These are phyloP conservation scores for Tulasnella sp. DNA, from an alignment of 768 basidiomycete genomes.

Conservation along the genomic window DNA sequence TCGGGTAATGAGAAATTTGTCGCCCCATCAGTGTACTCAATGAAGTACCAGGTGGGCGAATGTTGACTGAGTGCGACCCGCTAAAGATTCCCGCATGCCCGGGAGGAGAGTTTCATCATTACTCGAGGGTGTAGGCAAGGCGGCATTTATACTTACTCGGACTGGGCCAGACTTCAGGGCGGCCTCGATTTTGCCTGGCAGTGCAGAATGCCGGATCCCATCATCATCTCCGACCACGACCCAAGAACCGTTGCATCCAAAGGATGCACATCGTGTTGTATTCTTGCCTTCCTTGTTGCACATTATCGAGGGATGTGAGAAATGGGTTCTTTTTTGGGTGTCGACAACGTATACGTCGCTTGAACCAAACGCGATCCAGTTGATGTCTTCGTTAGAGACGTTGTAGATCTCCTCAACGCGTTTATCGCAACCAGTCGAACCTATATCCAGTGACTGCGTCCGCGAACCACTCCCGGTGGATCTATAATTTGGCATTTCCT, in stretches of 20 bases:
- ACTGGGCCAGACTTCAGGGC: not conserved
- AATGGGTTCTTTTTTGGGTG: not conserved
- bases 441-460: not conserved
- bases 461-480: not conserved
- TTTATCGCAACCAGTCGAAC: not conserved
- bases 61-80: not conserved
- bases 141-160: not conserved
- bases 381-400: constrained; percentile 1
- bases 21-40: not conserved
- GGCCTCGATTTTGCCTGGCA: not conserved
- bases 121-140: no score
- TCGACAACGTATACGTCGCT: not conserved
- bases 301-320: not conserved
- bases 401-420: not conserved
- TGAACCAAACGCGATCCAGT: constrained; percentile 6
- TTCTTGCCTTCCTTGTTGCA: not conserved
- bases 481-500: not conserved
- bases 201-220: not conserved
- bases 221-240: constrained; percentile 3
- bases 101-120: no score
- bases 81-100: not conserved
- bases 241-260: not conserved
- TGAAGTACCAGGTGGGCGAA: not conserved
- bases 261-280: not conserved
- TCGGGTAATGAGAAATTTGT: not conserved